phyloP scores from a whole-genome alignment of 345 rosid species.

The Firmiana major region DNA sequence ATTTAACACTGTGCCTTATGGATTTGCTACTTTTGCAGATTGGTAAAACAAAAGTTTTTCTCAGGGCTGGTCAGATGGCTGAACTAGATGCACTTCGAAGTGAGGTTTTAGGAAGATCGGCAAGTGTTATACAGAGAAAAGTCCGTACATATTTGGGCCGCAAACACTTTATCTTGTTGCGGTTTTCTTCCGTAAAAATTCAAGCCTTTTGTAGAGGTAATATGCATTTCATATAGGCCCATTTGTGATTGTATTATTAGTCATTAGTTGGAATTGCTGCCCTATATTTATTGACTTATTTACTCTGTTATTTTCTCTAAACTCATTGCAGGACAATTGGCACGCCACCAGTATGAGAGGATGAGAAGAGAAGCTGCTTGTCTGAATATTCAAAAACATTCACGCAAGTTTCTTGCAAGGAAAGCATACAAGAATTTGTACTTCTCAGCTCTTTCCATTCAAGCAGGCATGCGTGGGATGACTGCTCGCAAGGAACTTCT shows the following conservation, averaged over 20 bases:
- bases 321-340: slow-evolving; percentile 55
- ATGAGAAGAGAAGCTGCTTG: slow-evolving; percentile 77
- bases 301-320: slow-evolving; percentile 14
- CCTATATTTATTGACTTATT: neutral
- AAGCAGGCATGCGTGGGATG: slow-evolving; percentile 73
- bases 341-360: slow-evolving; percentile 48
- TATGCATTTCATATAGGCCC: slow-evolving; percentile 9
- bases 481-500: slow-evolving; percentile 61
- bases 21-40: slow-evolving; percentile 44
- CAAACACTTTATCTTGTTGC: slow-evolving; percentile 48
- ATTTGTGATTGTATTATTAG: neutral
- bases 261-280: slow-evolving; percentile 3
- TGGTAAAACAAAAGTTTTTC: slow-evolving; percentile 91
- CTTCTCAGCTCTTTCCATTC: slow-evolving; percentile 60
- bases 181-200: slow-evolving; percentile 47
- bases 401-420: slow-evolving; percentile 59
- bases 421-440: slow-evolving; percentile 47
- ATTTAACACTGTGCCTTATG: slow-evolving; percentile 6
- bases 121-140: slow-evolving; percentile 76
- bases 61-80: slow-evolving; percentile 99
- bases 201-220: slow-evolving; percentile 91
- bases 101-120: slow-evolving; percentile 78
- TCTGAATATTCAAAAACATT: slow-evolving; percentile 60
- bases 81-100: slow-evolving; percentile 76
- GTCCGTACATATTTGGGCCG: slow-evolving; percentile 52